Percentiles rank a stretch among this genome's conserved stretches.
These are phyloP conservation scores for Pseudogymnoascus sp. DNA, from an alignment of 2,329 filamentous ascomycete species.

Conservation along the genomic window DNA sequence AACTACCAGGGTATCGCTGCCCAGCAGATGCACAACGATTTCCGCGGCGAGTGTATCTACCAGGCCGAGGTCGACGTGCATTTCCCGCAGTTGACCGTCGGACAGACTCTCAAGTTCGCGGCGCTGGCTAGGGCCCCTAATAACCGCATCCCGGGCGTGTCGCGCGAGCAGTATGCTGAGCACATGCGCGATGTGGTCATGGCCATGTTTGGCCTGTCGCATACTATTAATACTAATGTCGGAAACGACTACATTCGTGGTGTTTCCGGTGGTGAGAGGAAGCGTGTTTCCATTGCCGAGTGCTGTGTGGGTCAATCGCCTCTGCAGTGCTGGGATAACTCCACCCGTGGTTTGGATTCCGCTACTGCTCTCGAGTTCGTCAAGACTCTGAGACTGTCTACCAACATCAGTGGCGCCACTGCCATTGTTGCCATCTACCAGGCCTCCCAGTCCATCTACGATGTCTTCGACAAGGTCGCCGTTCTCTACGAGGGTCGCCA, in stretches of 20 bases:
- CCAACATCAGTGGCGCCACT: slow-evolving; percentile 53
- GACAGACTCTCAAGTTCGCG: slow-evolving; percentile 65
- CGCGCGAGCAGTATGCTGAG: slow-evolving; percentile 40
- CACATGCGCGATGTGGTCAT: slow-evolving; percentile 47
- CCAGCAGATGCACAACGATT: slow-evolving; percentile 47
- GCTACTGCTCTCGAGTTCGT: slow-evolving; percentile 68
- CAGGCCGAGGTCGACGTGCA: slow-evolving; percentile 68
- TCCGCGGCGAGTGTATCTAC: slow-evolving; percentile 55
- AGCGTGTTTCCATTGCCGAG: slow-evolving; percentile 76
- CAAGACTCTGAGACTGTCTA: slow-evolving; percentile 53
- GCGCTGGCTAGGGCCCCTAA: slow-evolving; percentile 58
- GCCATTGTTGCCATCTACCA: slow-evolving; percentile 65
- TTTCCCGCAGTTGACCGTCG: slow-evolving; percentile 65
- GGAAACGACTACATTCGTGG: slow-evolving; percentile 64
- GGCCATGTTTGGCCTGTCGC: slow-evolving; percentile 61
- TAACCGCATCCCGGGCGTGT: slow-evolving; percentile 50
- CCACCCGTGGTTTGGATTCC: slow-evolving; percentile 63
- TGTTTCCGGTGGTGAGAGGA: slow-evolving; percentile 62
- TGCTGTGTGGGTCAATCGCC: slow-evolving; percentile 52
- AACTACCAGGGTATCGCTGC: slow-evolving; percentile 50
- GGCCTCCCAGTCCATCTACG: slow-evolving; percentile 59
- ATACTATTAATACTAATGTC: slow-evolving; percentile 63
- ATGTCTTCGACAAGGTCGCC: slow-evolving; percentile 60
- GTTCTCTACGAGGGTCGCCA: slow-evolving; percentile 61
- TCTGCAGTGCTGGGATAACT: slow-evolving; percentile 69